A percentile compares a stretch with the other conserved stretches of the same genome.
These are phyloP conservation scores for Lactarius psammicola DNA, from an alignment of 768 basidiomycete species.

Conservation along the genomic window DNA sequence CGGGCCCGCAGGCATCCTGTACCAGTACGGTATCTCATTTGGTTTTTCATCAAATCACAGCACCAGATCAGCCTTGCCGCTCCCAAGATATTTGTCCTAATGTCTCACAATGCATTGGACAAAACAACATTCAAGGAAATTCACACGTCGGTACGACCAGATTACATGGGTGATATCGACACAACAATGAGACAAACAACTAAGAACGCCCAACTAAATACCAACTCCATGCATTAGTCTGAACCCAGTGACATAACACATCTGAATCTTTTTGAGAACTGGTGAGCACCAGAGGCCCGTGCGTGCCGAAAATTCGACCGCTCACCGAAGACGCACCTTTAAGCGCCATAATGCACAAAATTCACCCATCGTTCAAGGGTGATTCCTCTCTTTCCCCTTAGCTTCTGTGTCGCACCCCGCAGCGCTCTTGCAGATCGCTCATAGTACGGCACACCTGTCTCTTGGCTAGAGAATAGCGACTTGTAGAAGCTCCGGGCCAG, in stretches of 20 bases:
- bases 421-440: too few relatives aligned
- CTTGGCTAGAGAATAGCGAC: too few relatives aligned
- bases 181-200: too few relatives aligned
- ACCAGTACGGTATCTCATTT: too few relatives aligned
- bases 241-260: background rate
- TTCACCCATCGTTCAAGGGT: background rate
- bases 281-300: background rate
- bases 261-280: background rate
- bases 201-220: background rate
- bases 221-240: background rate
- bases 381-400: too few relatives aligned
- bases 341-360: background rate
- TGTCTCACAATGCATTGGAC: background rate
- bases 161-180: too few relatives aligned
- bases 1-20: too few relatives aligned
- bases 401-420: too few relatives aligned
- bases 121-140: background rate
- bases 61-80: too few relatives aligned
- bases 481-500: too few relatives aligned
- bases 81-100: background rate
- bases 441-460: too few relatives aligned
- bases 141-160: background rate
- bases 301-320: background rate
- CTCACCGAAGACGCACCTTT: background rate
- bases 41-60: too few relatives aligned